Base-by-base conservation (phyloP, 768 basidiomycete species). In the Mycena albidolilacea region DNA sequence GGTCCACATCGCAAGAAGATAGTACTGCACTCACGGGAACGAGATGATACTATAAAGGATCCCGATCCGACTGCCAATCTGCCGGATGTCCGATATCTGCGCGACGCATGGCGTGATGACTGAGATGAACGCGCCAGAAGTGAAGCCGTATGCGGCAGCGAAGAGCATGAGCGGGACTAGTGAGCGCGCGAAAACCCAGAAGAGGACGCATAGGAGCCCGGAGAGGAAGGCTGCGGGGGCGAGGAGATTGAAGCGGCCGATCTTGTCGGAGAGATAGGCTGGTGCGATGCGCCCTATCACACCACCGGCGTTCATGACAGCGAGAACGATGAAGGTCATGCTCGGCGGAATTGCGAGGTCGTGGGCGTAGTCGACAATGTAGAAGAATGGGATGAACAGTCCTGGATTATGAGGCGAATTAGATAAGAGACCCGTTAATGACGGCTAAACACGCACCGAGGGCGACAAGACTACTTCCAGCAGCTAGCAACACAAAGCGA, bases 331-430 rank as follows among this genome's bases (percentile, higher is more conserved):
- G 81, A 91, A 89, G 0, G 88, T 84, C 37, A 81, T 82, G 54
- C 81, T 67, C 8, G 84, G 64, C 3, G 85, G 71, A 48, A 88
- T 80, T 59, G 78, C 80, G 69, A 86, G 80, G 54, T 85, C 85
- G 67, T 84, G 82, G 21, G 91, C 83, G 79, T 90, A 93, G 62
- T 88, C 86, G 23, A 89, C 87, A 65, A 94, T 89, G 82, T 90
- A 94, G 78, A 93, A 91, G 79, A 89, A 91, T 8, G 93, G 93
- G 30, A 90, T 90, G 81, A 92, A 94, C 5, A 93, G 81, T 37
- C 92, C 93, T 93, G 75, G 14, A 17, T 50, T 19, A 39, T 15
- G 57, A 2, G 52, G 68, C 37, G 23, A 67, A 12, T 67, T 46
- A 8, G 14, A 19, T 17, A 3, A 21, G 15, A 63, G 19, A 38